Evolutionary conservation across 139 green algal species (phyloP).

Genomic region (Chlorella sp.): DNA sequence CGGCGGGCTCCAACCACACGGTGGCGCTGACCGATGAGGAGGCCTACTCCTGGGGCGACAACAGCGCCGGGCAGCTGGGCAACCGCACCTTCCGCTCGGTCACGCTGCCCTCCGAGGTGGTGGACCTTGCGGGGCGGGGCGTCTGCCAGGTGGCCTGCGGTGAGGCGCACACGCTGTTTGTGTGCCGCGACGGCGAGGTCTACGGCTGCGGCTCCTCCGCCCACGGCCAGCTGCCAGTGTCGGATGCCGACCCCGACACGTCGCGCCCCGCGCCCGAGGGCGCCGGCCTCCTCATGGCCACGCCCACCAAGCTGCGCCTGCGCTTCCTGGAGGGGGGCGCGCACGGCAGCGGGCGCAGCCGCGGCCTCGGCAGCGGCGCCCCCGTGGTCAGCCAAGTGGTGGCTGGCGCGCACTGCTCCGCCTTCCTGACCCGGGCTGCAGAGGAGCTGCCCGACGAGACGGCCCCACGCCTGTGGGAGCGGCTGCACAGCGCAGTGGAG

Average conservation of each 20-base stretch:
- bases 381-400: slow-evolving; percentile 67
- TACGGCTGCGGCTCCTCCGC: slow-evolving; percentile 71
- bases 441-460: slow-evolving; percentile 67
- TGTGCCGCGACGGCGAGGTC: slow-evolving; percentile 64
- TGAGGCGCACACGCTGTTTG: slow-evolving; percentile 76
- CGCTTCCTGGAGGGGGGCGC: slow-evolving; percentile 17
- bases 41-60: slow-evolving; percentile 81
- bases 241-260: slow-evolving; percentile 30
- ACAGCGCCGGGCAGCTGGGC: slow-evolving; percentile 73
- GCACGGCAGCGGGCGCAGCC: no score
- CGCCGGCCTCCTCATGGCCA: slow-evolving; percentile 19
- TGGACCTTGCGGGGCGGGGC: slow-evolving; percentile 47
- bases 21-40: slow-evolving; percentile 71
- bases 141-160: slow-evolving; percentile 77
- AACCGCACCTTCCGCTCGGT: slow-evolving; percentile 49
- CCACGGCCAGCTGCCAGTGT: slow-evolving; percentile 31
- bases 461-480: slow-evolving; percentile 51
- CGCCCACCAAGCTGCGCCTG: slow-evolving; percentile 24
- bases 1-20: slow-evolving; percentile 77
- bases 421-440: slow-evolving; percentile 68
- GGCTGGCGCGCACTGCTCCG: slow-evolving; percentile 63
- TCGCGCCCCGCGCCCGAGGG: slow-evolving; percentile 10
- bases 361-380: slow-evolving; percentile 4
- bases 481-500: slow-evolving; percentile 37
- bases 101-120: slow-evolving; percentile 43